These are phyloP conservation scores for Cyanidiococcus yangmingshanensis DNA, from an alignment of 23 red algal species.

Conservation along the genomic window DNA sequence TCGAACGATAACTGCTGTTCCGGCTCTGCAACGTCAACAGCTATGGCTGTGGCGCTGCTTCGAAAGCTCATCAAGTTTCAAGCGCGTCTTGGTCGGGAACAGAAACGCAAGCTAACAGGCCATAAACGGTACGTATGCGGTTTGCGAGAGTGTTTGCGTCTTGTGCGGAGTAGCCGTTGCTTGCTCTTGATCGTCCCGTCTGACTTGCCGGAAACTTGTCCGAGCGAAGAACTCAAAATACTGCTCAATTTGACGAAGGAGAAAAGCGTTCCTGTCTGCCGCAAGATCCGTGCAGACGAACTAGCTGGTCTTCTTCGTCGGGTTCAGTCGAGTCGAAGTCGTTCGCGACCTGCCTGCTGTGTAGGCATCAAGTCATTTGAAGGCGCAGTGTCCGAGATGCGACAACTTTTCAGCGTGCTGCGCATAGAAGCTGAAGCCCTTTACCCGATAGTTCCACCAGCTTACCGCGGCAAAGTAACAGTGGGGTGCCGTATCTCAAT, in stretches of 20 bases:
- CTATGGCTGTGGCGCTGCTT: not conserved
- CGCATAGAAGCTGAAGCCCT: not conserved
- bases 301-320: not conserved
- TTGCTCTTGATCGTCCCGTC: not conserved
- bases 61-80: not conserved
- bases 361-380: not conserved
- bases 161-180: not conserved
- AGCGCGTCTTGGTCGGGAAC: not conserved
- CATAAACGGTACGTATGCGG: slow-evolving; percentile 19
- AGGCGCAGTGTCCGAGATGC: not conserved
- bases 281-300: not conserved
- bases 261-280: not conserved
- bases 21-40: no score
- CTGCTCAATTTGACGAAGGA: not conserved
- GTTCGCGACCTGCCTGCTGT: not conserved
- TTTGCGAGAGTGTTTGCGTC: not conserved
- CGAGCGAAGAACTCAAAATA: not conserved
- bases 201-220: not conserved
- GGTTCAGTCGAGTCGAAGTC: not conserved
- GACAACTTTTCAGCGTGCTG: not conserved
- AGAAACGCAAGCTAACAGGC: not conserved
- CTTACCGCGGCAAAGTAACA: not conserved
- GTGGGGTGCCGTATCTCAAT: not conserved
- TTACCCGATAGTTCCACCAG: not conserved
- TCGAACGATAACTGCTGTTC: no score